Evolutionary conservation across 2,329 filamentous ascomycete genomes (phyloP).

Genomic region (Phialemoniopsis sp.): DNA sequence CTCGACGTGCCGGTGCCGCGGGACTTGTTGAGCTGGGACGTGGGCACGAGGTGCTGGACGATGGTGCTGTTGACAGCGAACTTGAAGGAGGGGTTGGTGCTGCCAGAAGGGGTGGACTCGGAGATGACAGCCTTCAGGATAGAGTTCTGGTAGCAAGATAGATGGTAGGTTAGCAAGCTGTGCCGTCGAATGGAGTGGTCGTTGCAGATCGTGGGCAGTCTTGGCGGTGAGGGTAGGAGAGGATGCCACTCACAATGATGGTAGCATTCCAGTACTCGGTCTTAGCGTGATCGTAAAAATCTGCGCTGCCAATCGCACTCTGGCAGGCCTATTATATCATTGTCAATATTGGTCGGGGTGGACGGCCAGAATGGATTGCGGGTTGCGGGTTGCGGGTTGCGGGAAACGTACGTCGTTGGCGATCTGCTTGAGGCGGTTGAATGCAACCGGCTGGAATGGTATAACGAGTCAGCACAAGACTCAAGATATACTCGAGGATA

Average conservation of each 20-base stretch:
- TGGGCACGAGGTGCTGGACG: conserved; percentile 83
- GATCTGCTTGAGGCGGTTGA: conserved; percentile 78
- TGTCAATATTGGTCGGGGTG: conserved; percentile 8
- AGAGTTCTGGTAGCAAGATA: conserved; percentile 51
- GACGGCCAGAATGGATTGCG: too few species aligned
- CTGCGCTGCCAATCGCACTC: conserved; percentile 66
- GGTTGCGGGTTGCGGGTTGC: too few species aligned
- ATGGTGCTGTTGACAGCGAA: conserved; percentile 98
- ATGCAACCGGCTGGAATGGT: conserved; percentile 67
- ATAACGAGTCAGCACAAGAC: conserved; percentile 6
- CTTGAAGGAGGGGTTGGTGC: conserved; percentile 64
- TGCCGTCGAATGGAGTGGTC: too few species aligned
- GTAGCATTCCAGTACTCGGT: conserved; percentile 85
- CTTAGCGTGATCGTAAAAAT: conserved; percentile 82
- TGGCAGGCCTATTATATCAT: conserved; percentile 66
- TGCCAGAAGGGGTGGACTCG: conserved; percentile 58
- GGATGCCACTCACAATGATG: conserved; percentile 77
- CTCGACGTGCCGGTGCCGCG: conserved; percentile 43
- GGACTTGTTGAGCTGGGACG: conserved; percentile 58
- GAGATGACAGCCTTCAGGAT: conserved; percentile 76
- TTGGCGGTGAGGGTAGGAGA: conserved; percentile 1
- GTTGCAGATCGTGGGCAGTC: too few species aligned
- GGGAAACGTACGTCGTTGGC: conserved; percentile 66
- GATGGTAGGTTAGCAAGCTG: conserved; percentile 3
- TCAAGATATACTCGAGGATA: neutral